Evolutionary conservation across 2,329 filamentous ascomycete genomes (phyloP), one percentile per base, ranked within the genome.

Genomic region (Exophiala sideris): DNA sequence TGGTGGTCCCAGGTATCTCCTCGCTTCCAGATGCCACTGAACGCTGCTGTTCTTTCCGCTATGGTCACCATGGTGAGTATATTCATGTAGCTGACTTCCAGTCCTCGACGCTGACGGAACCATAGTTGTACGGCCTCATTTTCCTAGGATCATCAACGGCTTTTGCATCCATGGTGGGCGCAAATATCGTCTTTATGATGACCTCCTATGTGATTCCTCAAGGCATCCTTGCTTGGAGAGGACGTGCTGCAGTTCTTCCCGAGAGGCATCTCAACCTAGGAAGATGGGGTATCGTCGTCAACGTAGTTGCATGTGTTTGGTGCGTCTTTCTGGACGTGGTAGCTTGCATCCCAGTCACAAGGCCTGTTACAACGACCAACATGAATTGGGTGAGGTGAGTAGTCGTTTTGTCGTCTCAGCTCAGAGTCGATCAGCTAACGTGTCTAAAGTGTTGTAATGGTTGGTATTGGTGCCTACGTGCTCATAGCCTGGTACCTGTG

Each of bases 111-210:
- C 73, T 36, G 73, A 74, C 32, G 65, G 69, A 4, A 67, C 77
- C 4, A 70, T 79, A 66, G 58, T 3, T 68, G 0, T 70, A 70
- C 36, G 71, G 74, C 0, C 66, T 80, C 29, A 78, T 80, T 67
- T 79, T 79, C 61, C 73, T 80, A 49, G 77, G 76, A 29, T 78
- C 76, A 12, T 64, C 67, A 20, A 65, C 69, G 4, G 75, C 73
- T 6, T 67, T 76, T 38, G 68, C 71, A 52, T 72, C 72, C 50
- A 71, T 76, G 40, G 65, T 74, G n/a, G 73, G 73, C 1, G 67
- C 76, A 3, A 70, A 68, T 3, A 69, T 74, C 29, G 69, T 68
- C 5, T 71, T 72, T 3, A 59, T 75, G 10, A 62, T 75, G 24
- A 71, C 68, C 3, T 70, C 73, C 24, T 76, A 76, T 50, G 67